phyloP scores from a whole-genome alignment of 2,329 filamentous ascomycete species.

The Chaetomiaceae sp. region DNA sequence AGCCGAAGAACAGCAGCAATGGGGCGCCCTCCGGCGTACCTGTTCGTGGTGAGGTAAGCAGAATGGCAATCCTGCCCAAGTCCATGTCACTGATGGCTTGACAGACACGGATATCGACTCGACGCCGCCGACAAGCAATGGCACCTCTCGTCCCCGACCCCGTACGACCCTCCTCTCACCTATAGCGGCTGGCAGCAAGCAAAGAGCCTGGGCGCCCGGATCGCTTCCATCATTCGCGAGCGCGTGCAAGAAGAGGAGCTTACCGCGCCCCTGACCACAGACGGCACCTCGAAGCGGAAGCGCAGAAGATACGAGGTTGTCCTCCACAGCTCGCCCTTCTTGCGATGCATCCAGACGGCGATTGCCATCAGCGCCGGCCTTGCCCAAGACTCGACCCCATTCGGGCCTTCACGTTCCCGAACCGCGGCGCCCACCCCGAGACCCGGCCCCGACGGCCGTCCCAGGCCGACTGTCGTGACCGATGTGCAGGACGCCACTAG shows the following conservation, averaged over 20 bases:
- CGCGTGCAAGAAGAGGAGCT: slow-evolving; percentile 44
- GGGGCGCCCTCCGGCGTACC: slow-evolving; percentile 40
- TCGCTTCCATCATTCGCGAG: slow-evolving; percentile 65
- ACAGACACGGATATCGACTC: slow-evolving; percentile 83
- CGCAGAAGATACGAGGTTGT: slow-evolving; percentile 68
- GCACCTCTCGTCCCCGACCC: slow-evolving; percentile 87
- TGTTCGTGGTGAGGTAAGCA: slow-evolving; percentile 42
- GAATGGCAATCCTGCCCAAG: too few species aligned
- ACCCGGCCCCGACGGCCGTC: slow-evolving; percentile 27
- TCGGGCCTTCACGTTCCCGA: slow-evolving; percentile 12
- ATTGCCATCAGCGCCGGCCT: slow-evolving; percentile 84
- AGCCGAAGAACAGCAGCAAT: slow-evolving; percentile 25
- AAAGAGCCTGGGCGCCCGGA: slow-evolving; percentile 74
- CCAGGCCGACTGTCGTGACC: slow-evolving; percentile 19
- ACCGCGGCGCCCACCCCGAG: slow-evolving; percentile 24
- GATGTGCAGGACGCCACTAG: slow-evolving; percentile 8
- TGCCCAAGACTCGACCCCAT: slow-evolving; percentile 51
- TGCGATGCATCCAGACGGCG: slow-evolving; percentile 89
- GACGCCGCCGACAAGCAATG: slow-evolving; percentile 93
- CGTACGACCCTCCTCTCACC: slow-evolving; percentile 91
- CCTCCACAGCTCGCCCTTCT: slow-evolving; percentile 89
- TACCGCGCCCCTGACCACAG: slow-evolving; percentile 29
- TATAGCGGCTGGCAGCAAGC: slow-evolving; percentile 93
- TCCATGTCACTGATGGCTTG: background rate
- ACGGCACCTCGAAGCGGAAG: slow-evolving; percentile 25